Conservation (phyloP, 768 basidiomycete genomes). For the Boletus tomentosulus region DNA sequence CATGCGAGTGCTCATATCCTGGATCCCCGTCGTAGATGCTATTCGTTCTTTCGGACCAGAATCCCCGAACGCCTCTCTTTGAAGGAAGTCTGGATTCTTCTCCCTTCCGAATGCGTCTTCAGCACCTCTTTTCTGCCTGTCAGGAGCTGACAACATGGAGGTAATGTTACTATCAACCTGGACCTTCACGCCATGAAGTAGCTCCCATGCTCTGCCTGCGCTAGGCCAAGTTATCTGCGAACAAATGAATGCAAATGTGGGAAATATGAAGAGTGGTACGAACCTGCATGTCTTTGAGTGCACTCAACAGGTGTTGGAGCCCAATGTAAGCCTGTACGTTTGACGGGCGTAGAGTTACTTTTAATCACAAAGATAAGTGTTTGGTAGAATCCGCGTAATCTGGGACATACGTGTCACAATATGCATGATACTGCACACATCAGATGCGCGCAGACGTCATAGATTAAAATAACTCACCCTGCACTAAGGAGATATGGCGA, state of each 20-base stretch:
- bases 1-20: constrained; percentile 58
- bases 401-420: constrained; percentile 57
- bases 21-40: constrained; percentile 40
- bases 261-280: constrained; percentile 13
- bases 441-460: neutral
- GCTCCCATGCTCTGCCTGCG: constrained; percentile 59
- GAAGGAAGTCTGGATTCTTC: constrained; percentile 42
- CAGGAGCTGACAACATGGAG: constrained; percentile 35
- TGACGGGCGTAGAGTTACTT: constrained; percentile 69
- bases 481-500: constrained; percentile 68
- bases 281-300: constrained; percentile 67
- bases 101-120: constrained; percentile 63
- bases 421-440: constrained; percentile 64
- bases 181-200: constrained; percentile 64
- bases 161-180: constrained; percentile 40
- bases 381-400: neutral
- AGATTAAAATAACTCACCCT: constrained; percentile 47
- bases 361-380: constrained; percentile 11
- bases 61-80: constrained; percentile 37
- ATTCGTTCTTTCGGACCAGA: constrained; percentile 22
- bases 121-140: constrained; percentile 54
- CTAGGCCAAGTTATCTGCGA: constrained; percentile 65
- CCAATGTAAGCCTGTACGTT: constrained; percentile 67
- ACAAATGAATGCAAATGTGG: constrained; percentile 9
- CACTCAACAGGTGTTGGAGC: constrained; percentile 58